Conservation (phyloP, 441 rosid species). For the Mallotus japonicus region DNA sequence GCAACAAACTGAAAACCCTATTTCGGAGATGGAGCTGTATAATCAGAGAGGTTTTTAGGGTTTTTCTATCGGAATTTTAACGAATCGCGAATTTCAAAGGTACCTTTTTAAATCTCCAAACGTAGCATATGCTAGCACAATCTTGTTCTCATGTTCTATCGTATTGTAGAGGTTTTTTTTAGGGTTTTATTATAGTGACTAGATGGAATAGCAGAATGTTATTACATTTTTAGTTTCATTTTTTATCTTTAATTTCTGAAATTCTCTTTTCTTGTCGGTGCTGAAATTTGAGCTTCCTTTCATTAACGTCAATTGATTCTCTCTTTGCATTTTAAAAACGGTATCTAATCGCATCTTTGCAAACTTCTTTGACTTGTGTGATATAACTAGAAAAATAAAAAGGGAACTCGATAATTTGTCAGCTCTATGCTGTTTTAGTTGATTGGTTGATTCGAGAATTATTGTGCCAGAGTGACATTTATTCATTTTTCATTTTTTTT, state of each 20-base stretch:
- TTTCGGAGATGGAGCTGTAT: not conserved
- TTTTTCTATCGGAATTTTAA: not conserved
- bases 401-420: not conserved
- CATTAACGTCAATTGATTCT: not conserved
- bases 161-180: not conserved
- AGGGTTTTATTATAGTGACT: not conserved
- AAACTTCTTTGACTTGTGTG: not conserved
- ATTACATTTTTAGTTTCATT: not conserved
- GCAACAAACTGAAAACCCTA: constrained; percentile 16
- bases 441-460: not conserved
- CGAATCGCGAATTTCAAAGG: constrained; percentile 12
- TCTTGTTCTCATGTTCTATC: not conserved
- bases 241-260: not conserved
- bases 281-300: not conserved
- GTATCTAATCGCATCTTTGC: not conserved
- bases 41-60: not conserved
- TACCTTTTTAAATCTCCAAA: not conserved
- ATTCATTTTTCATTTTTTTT: not conserved
- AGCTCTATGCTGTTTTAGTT: not conserved
- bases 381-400: not conserved
- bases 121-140: too few relatives aligned
- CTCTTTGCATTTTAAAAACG: too few relatives aligned
- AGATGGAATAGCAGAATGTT: not conserved
- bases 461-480: not conserved
- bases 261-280: not conserved